Percentiles rank a stretch among this genome's conserved stretches.
phyloP scores from a whole-genome alignment of 2,329 filamentous ascomycete species.

The Ophiostoma sp. region DNA sequence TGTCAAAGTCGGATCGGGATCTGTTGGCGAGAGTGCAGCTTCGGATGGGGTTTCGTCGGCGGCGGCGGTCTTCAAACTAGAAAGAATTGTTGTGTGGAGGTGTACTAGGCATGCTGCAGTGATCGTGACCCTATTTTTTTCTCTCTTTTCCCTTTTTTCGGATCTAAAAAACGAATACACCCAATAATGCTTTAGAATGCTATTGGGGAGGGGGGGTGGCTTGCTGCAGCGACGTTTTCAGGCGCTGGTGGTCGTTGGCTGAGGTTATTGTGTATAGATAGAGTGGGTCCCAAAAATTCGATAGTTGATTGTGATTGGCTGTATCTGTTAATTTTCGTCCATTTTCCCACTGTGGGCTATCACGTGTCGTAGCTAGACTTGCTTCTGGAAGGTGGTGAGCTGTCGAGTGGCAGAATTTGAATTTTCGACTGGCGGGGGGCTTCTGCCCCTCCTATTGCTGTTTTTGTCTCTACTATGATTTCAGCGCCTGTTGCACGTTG shows the following conservation, averaged over 20 bases:
- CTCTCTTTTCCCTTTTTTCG: constrained; percentile 10
- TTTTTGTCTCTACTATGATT: not conserved
- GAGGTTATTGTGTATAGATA: constrained; percentile 1
- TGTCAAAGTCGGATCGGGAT: not conserved
- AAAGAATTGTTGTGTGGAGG: constrained; percentile 12
- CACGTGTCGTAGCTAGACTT: not conserved
- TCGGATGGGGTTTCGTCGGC: not conserved
- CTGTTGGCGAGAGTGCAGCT: not conserved
- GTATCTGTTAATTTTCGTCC: not conserved
- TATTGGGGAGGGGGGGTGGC: constrained; percentile 1
- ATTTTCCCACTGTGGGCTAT: constrained; percentile 1
- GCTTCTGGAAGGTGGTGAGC: not conserved
- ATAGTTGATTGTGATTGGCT: not conserved
- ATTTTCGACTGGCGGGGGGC: constrained; percentile 16
- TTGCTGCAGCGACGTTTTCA: constrained; percentile 6
- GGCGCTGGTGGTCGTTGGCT: constrained; percentile 9
- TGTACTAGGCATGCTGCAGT: not conserved
- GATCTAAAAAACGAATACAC: constrained; percentile 11
- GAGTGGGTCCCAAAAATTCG: not conserved
- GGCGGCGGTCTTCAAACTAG: constrained; percentile 9
- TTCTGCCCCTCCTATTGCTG: not conserved
- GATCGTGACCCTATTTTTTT: constrained; percentile 12
- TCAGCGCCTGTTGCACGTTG: not conserved
- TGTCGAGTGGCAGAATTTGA: not conserved
- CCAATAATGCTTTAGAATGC: constrained; percentile 9